These are phyloP conservation scores for Lactifluus hygrophoroides DNA, from an alignment of 768 basidiomycete genomes.

Conservation along the genomic window DNA sequence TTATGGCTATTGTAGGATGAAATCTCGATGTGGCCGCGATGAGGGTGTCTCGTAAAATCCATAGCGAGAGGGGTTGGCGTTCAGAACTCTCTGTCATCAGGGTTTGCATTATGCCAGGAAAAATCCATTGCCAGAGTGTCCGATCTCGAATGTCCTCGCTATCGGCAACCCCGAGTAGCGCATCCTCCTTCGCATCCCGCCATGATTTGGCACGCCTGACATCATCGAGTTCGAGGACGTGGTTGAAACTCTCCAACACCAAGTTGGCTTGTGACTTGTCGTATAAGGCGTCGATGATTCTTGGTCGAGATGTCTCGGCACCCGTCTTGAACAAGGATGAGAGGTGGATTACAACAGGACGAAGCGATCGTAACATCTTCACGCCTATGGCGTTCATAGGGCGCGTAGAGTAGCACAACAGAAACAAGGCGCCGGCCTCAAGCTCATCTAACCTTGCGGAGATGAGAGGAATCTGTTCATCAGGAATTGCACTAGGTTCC, in stretches of 20 bases:
- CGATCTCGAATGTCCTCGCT: conserved; percentile 60
- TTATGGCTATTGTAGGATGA: conserved; percentile 60
- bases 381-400: conserved; percentile 52
- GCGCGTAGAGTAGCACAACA: conserved; percentile 51
- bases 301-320: conserved; percentile 26
- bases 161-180: conserved; percentile 61
- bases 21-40: conserved; percentile 63
- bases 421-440: conserved; percentile 64
- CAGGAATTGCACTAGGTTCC: conserved; percentile 30
- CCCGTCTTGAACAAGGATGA: conserved; percentile 23
- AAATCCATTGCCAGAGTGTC: conserved; percentile 66
- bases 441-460: conserved; percentile 49
- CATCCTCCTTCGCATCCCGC: conserved; percentile 48
- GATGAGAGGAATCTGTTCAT: conserved; percentile 36
- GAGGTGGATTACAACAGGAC: conserved; percentile 40
- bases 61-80: conserved; percentile 36
- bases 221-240: conserved; percentile 55
- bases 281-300: conserved; percentile 47
- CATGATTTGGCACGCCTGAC: conserved; percentile 57
- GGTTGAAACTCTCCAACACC: conserved; percentile 55
- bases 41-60: conserved; percentile 52
- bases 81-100: conserved; percentile 35
- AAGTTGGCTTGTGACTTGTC: conserved; percentile 37
- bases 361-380: conserved; percentile 52
- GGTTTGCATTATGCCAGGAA: conserved; percentile 51